Percentiles rank a stretch among this genome's conserved stretches.
Evolutionary conservation across 2,329 filamentous ascomycete species (phyloP).

Genomic region (Amauroascus niger): DNA sequence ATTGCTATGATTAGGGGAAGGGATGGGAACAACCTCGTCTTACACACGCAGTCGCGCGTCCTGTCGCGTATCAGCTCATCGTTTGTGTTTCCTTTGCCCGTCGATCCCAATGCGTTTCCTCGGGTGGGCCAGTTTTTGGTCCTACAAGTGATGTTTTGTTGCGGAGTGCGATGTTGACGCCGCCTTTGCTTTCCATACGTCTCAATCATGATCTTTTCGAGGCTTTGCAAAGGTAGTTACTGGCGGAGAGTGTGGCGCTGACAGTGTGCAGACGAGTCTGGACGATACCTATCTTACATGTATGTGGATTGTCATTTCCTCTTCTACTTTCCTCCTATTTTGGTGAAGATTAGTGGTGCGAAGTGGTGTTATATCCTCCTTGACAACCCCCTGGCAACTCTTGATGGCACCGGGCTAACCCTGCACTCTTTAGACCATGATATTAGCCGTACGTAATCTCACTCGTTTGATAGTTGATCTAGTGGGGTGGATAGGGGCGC

Average conservation of each 20-base stretch:
- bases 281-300: constrained; percentile 63
- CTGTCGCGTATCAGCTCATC: too few relatives aligned
- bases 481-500: background rate
- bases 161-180: background rate
- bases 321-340: background rate
- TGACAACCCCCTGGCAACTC: background rate
- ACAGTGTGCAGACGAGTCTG: constrained; percentile 40
- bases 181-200: background rate
- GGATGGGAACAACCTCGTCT: background rate
- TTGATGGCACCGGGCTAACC: background rate
- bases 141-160: too few relatives aligned
- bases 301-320: constrained; percentile 46
- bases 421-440: constrained; percentile 47
- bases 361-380: constrained; percentile 20
- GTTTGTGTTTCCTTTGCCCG: background rate
- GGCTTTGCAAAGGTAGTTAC: constrained; percentile 11
- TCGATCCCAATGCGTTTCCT: background rate
- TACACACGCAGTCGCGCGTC: background rate
- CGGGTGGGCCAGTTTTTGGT: too few relatives aligned
- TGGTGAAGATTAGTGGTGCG: background rate
- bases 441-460: constrained; percentile 49
- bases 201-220: constrained; percentile 14
- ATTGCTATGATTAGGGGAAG: background rate
- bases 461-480: background rate
- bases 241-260: constrained; percentile 15